These are phyloP conservation scores for Fusarium abutilonis DNA, from an alignment of 2,329 filamentous ascomycete genomes.

Conservation along the genomic window DNA sequence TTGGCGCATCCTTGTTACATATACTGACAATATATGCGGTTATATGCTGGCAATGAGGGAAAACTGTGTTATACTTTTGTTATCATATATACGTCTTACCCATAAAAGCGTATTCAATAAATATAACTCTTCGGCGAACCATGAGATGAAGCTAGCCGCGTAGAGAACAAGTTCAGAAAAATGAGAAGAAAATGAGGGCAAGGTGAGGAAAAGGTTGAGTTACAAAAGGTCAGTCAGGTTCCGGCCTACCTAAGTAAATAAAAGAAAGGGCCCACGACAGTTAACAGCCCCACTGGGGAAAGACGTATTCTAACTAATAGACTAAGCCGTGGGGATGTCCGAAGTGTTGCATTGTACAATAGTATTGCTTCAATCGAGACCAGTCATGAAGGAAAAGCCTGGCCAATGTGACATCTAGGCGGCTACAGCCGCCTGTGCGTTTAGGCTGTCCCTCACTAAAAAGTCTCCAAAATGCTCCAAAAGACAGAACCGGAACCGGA, in stretches of 20 bases:
- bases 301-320: background rate
- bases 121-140: conserved; percentile 67
- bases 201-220: background rate
- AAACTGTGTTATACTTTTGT: too few relatives aligned
- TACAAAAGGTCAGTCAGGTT: conserved; percentile 5
- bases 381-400: conserved; percentile 10
- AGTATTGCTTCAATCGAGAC: conserved; percentile 9
- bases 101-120: too few relatives aligned
- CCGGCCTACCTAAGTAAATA: conserved; percentile 23
- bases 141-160: conserved; percentile 63
- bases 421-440: conserved; percentile 5
- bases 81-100: too few relatives aligned
- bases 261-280: conserved; percentile 30
- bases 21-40: too few relatives aligned
- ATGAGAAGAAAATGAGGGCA: conserved; percentile 4
- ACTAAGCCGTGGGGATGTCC: conserved; percentile 8
- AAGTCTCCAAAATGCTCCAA: conserved; percentile 6
- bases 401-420: background rate
- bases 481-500: conserved; percentile 34
- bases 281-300: conserved; percentile 34
- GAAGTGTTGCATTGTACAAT: conserved; percentile 7
- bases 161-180: conserved; percentile 53
- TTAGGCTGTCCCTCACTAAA: conserved; percentile 5
- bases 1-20: too few relatives aligned
- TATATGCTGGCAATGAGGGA: too few relatives aligned